Evolutionary conservation across 257 asterid species (phyloP), one percentile per base, ranked within the genome.

Genomic region (Solanum virginianum): DNA sequence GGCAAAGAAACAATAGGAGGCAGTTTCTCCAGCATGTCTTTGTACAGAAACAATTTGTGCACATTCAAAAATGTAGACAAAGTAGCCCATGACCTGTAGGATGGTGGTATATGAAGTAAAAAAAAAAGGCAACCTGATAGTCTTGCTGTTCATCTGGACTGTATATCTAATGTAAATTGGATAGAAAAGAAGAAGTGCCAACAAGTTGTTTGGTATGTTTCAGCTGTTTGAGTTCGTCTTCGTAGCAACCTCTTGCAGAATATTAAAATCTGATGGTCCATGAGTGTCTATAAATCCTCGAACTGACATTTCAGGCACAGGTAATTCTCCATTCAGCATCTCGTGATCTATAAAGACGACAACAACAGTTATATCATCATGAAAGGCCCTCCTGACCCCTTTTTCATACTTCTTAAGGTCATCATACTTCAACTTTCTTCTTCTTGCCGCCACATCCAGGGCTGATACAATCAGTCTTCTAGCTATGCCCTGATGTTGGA

Each of bases 341-440:
- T 90, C 90, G 3, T 87, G 91, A 89, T 95, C 98, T 59, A 93
- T 65, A 85, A 90, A 95, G 87, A 91, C 13, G 87, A 95, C 97
- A 16, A 92, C 89, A 51, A 94, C 95, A 2, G 97, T 86, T 26
- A 95, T 94, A 85, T 95, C 98, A 86, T 95, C 98, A 72, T 94
- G 98, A 53, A 84, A 66, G 17, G 11, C 83, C 84, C 98, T 90
- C 87, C 98, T 89, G 10, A n/a, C 26, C 69, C 97, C 93, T 66
- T 41, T 87, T 22, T 89, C 91, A 10, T 85, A 75, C 71, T 88
- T 89, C 93, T 89, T 92, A 18, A 95, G 74, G 18, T 86, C 91
- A 66, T 71, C 88, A 80, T 92, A 95, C 16, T 89, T 85, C 66
- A 86, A 87, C 75, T 88, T 82, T 43, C 89, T 86, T 65, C 84